Base-by-base conservation (phyloP, 2,329 filamentous ascomycete genomes). In the Verticillium albo-atrum region DNA sequence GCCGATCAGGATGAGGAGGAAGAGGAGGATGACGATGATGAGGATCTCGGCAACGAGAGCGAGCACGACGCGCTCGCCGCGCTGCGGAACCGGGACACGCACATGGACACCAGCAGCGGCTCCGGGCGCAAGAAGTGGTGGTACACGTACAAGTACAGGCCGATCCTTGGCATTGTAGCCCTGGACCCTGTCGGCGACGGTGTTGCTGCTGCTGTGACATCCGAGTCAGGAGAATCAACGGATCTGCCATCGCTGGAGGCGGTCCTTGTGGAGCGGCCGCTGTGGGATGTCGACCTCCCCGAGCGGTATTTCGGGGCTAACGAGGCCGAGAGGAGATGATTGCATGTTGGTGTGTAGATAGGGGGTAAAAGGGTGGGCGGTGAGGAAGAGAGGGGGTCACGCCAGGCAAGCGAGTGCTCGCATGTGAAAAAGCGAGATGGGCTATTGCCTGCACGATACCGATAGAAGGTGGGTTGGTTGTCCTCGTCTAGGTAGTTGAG, bases 71-170 rank as follows among this genome's bases (percentile, higher is more conserved):
- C 74, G 65, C 68, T 75, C 28, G 67, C 70, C 15, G 68, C 71
- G 58, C 71, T 76, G 50, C 71, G 72, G 60, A 68, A 68, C 62
- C 63, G 66, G 64, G 58, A 60, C 55, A 60, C 35, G 57, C 60
- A 63, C 35, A 63, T 59, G 27, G 59, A 61, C 55, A 55, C 55
- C 27, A 67, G 67, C 54, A 63, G 60, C 32, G 59, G 59, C 55
- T 57, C 64, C 53, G 68, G 65, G 59, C 67, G 68, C 62, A 68
- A 68, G 62, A 76, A 73, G 62, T 83, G 78, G 76, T 98, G 92
- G 91, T 86, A 88, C 71, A 96, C 93, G 5, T 92, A 90, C 80
- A 96, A 96, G 74, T 99, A 98, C 75, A 84, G 93, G 60, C 91
- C 93, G n/a, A 92, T 99, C 66, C 79, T 99, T 62, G 95, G 93